Evolutionary conservation across 495 filamentous ascomycete genomes (phyloP).

Genomic region (Aspergillus avenaceus): DNA sequence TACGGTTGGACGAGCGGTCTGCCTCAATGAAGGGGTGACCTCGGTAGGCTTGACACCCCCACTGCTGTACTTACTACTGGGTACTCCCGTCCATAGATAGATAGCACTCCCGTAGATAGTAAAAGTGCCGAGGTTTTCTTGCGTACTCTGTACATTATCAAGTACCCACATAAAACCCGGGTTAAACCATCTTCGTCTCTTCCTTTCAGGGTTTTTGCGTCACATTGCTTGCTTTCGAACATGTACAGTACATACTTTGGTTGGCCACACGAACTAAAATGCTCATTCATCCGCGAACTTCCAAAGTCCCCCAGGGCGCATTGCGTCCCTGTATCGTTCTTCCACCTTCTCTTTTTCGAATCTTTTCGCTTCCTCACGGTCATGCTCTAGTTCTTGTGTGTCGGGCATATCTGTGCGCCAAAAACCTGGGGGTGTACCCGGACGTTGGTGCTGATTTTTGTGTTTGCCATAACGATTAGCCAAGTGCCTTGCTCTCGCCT

Average conservation of each 20-base stretch:
- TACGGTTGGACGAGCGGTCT: too few relatives aligned
- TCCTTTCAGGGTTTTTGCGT: not conserved
- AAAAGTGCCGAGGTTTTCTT: too few relatives aligned
- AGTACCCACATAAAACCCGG: too few relatives aligned
- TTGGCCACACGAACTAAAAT: not conserved
- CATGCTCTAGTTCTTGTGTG: conserved; percentile 69
- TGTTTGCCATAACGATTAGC: conserved; percentile 74
- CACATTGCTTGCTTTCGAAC: not conserved
- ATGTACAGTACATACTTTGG: too few relatives aligned
- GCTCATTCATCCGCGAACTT: conserved; percentile 73
- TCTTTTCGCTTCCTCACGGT: conserved; percentile 56
- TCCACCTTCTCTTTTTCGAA: conserved; percentile 59
- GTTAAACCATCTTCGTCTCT: too few relatives aligned
- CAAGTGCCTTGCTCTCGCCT: conserved; percentile 63
- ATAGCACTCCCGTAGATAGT: too few relatives aligned
- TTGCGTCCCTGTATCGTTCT: conserved; percentile 76
- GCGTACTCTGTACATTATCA: too few relatives aligned
- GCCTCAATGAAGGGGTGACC: too few relatives aligned
- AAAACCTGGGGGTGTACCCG: conserved; percentile 73
- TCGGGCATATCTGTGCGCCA: conserved; percentile 86
- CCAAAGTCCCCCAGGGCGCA: conserved; percentile 70
- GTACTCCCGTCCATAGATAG: too few relatives aligned
- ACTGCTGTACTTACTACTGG: too few relatives aligned
- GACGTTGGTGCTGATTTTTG: conserved; percentile 65
- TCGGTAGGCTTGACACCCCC: too few relatives aligned